phyloP scores from a whole-genome alignment of 768 basidiomycete genomes.

The Aureoboletus auriporus region DNA sequence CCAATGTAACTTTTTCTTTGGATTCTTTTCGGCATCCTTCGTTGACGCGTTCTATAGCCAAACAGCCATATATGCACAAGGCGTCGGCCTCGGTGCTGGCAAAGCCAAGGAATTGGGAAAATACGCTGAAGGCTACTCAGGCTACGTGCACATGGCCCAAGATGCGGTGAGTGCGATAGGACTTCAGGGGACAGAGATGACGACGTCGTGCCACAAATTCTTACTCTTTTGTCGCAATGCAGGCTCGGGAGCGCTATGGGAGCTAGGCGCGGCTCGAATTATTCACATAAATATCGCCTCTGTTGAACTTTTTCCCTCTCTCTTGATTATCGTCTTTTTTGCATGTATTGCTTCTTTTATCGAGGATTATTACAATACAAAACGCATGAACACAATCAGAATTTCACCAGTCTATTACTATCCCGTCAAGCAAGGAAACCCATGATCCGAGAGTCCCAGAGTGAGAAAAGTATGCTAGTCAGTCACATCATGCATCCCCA shows the following conservation, averaged over 20 bases:
- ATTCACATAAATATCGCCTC: constrained; percentile 8
- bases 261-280: constrained; percentile 18
- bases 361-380: constrained; percentile 15
- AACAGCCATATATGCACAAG: constrained; percentile 82
- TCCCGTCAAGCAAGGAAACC: too few relatives aligned
- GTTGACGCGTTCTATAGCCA: constrained; percentile 42
- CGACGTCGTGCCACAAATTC: constrained; percentile 13
- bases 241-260: constrained; percentile 36
- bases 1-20: constrained; percentile 56
- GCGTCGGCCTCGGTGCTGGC: constrained; percentile 89
- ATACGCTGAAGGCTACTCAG: constrained; percentile 61
- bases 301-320: not conserved
- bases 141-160: constrained; percentile 70
- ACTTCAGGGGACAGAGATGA: constrained; percentile 20
- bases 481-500: too few relatives aligned
- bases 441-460: too few relatives aligned
- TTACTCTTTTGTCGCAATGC: constrained; percentile 25
- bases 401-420: not conserved
- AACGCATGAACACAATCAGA: not conserved
- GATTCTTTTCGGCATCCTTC: not conserved
- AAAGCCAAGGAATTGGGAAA: constrained; percentile 83
- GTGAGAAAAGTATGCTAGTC: too few relatives aligned
- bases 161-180: constrained; percentile 50
- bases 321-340: constrained; percentile 14
- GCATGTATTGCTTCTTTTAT: constrained; percentile 9